These are phyloP conservation scores for Podaxis pistillaris DNA, from an alignment of 768 basidiomycete species.

Conservation along the genomic window DNA sequence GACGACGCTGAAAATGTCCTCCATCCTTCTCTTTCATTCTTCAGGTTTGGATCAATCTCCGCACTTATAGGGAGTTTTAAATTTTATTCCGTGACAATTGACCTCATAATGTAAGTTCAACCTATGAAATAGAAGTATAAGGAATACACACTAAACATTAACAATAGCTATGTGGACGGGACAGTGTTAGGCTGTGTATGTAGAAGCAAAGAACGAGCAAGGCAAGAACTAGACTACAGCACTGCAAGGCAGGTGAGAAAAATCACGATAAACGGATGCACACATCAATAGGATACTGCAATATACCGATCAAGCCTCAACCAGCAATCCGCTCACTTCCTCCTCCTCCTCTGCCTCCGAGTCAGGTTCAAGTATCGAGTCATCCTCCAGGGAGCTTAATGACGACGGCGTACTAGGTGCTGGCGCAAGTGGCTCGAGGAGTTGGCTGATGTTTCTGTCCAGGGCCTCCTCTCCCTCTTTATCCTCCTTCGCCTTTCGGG, in stretches of 20 bases:
- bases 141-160: too few species aligned
- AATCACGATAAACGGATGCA: background rate
- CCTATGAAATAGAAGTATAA: too few species aligned
- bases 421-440: constrained; percentile 30
- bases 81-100: too few species aligned
- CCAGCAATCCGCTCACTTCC: constrained; percentile 49
- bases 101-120: too few species aligned
- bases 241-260: background rate
- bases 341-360: constrained; percentile 47
- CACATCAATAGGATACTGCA: background rate
- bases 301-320: constrained; percentile 24
- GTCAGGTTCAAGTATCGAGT: constrained; percentile 46
- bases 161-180: too few species aligned
- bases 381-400: constrained; percentile 26
- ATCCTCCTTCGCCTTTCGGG: constrained; percentile 15
- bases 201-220: background rate
- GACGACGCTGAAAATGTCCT: too few species aligned
- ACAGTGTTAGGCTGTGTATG: too few species aligned
- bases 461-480: constrained; percentile 22
- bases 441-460: constrained; percentile 37
- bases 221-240: background rate
- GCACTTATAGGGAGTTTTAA: too few species aligned
- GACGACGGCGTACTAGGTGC: constrained; percentile 14
- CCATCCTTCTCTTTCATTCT: too few species aligned
- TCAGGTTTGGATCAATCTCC: too few species aligned